phyloP scores from a whole-genome alignment of 1,139 yeast species.

The Pichia sorboxylosa region DNA sequence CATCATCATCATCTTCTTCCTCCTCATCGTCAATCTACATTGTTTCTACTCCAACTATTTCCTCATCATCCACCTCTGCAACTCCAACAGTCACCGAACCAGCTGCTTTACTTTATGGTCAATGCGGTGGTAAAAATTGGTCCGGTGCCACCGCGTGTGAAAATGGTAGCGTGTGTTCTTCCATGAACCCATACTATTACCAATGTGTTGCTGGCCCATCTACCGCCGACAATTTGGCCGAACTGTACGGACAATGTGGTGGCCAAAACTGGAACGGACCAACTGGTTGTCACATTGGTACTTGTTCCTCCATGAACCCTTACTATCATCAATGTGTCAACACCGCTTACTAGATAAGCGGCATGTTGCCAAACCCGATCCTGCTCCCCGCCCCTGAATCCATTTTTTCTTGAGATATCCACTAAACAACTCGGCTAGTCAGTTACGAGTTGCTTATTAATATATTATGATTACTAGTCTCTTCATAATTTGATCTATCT shows the following conservation, averaged over 20 bases:
- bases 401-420: no score
- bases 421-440: no score
- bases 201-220: conserved; percentile 10
- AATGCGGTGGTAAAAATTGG: conserved; percentile 14
- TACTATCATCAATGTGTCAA: conserved; percentile 13
- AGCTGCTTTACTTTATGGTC: conserved; percentile 4
- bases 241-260: conserved; percentile 13
- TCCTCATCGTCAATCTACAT: neutral
- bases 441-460: no score
- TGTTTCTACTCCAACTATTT: conserved; percentile 1
- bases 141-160: conserved; percentile 10
- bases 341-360: no score
- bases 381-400: conserved; percentile 2
- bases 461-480: no score
- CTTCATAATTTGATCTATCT: no score
- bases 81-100: conserved; percentile 1
- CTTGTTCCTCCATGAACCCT: conserved; percentile 9
- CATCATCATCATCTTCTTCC: conserved; percentile 4
- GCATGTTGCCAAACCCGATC: no score
- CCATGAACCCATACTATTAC: conserved; percentile 10
- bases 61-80: neutral
- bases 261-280: conserved; percentile 10
- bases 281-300: conserved; percentile 8
- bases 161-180: conserved; percentile 7
- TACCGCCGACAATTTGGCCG: conserved; percentile 6